A percentile compares a stretch with the other conserved stretches of the same genome.
Evolutionary conservation across 345 rosid genomes (phyloP).

Genomic region (Rhodamnia rubescens): DNA sequence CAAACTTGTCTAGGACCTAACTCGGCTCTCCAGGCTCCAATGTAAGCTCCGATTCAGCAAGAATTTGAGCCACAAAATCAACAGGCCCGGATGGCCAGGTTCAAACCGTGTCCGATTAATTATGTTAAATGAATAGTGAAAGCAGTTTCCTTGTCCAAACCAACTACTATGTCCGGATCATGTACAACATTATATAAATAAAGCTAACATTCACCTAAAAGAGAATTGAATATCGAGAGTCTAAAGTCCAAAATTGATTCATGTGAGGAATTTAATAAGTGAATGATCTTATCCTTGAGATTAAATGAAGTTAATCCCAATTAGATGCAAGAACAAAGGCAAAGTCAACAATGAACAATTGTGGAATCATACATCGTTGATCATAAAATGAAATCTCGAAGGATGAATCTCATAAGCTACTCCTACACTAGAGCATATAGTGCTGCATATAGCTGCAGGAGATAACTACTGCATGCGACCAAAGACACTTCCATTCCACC

Average conservation of each 20-base stretch:
- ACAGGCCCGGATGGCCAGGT: neutral
- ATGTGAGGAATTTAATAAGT: too few species aligned
- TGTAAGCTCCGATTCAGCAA: neutral
- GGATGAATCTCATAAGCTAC: neutral
- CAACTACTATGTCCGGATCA: neutral
- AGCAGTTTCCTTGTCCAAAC: neutral
- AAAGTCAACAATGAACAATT: too few species aligned
- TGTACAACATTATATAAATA: too few species aligned
- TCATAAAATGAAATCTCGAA: neutral
- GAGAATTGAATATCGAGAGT: too few species aligned
- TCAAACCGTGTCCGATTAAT: neutral
- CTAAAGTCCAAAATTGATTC: too few species aligned
- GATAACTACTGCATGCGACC: neutral
- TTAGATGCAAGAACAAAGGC: too few species aligned
- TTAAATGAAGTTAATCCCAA: too few species aligned
- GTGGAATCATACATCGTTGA: neutral
- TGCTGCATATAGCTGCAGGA: neutral
- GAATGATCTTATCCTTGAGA: too few species aligned
- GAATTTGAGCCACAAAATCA: neutral
- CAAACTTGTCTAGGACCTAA: neutral
- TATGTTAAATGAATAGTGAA: neutral
- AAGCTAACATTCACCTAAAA: too few species aligned
- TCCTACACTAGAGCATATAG: neutral
- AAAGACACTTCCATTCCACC: neutral
- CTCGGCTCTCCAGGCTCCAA: neutral